Base-by-base conservation (phyloP, 2,329 filamentous ascomycete genomes). In the Phoma sp. region DNA sequence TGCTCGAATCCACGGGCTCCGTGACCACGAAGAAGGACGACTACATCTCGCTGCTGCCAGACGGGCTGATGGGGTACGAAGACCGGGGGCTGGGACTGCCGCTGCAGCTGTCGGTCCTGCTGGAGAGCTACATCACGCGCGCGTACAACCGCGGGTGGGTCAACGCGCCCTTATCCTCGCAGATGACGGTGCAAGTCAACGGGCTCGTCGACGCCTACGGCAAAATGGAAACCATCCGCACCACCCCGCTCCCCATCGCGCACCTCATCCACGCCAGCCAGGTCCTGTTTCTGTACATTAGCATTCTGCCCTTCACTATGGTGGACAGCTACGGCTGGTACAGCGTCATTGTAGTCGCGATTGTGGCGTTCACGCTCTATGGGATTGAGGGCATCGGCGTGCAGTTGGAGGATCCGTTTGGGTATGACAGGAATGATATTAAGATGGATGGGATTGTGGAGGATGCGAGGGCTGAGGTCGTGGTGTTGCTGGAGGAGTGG, bases 391-490 rank as follows among this genome's bases (percentile, higher is more conserved):
- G 83, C 1, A 88, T 87, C 49, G 85, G 84, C 9, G 80, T 79
- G 3, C 85, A 87, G 68, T 75, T 88, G 1, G 86, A 88, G 66
- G 86, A 88, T 66, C 86, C 86, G 1, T 88, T 88, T 66, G 86
- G 86, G 2, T 85, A 85, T 51, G 85, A 86, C 59, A 80, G 82
- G 64, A 87, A 86, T 52, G 85, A 88, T 66, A 88, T 88, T 71
- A 87, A 87, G 66, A 86, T 88, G 80, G 85, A 88, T 68, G 84
- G 83, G 3, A 83, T 88, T 44, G 82, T 84, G 2, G 84, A 86
- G 59, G 86, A 88, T 66, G 76, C 83, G 38, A 75, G 83, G 55
- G 77, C 77, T 35, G 85, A 88, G 70, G 79, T 85, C 14, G 79
- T 80, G 58, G 84, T 85, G 6, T 70, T 87, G 62, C 64, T 87